These are phyloP conservation scores for Claviceps fusiformis DNA, from an alignment of 2,329 filamentous ascomycete genomes.

Conservation along the genomic window DNA sequence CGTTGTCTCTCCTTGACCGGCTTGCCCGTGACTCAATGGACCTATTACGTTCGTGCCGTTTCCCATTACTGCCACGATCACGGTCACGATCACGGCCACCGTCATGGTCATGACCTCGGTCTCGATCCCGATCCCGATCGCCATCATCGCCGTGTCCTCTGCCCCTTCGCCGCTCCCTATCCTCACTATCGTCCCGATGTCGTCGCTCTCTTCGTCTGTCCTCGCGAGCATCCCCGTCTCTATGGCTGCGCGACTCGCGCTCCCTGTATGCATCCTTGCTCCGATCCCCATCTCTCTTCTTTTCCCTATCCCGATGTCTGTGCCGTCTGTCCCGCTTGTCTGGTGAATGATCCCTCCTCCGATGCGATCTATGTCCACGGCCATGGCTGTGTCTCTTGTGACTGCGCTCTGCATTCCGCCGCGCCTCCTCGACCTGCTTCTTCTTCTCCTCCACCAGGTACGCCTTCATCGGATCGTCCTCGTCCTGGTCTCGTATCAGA, in stretches of 20 bases:
- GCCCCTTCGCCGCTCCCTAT: constrained; percentile 5
- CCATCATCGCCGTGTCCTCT: constrained; percentile 7
- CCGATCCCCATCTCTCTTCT: constrained; percentile 9
- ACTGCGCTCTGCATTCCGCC: constrained; percentile 35
- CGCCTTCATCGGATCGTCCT: constrained; percentile 95
- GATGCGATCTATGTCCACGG: constrained; percentile 11
- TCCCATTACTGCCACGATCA: constrained; percentile 10
- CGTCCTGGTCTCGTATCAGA: constrained; percentile 69
- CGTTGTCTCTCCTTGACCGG: constrained; percentile 15
- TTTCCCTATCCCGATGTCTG: constrained; percentile 8
- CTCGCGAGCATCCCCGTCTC: constrained; percentile 8
- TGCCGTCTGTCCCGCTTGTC: constrained; percentile 14
- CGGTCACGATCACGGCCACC: too few species aligned
- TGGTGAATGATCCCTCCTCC: constrained; percentile 21
- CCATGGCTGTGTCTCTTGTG: constrained; percentile 33
- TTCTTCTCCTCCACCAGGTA: constrained; percentile 85
- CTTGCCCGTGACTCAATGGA: constrained; percentile 15
- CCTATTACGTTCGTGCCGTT: constrained; percentile 15
- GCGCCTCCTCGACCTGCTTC: constrained; percentile 65
- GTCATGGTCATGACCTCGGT: constrained; percentile 7
- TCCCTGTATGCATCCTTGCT: not conserved
- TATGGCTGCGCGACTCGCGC: constrained; percentile 7
- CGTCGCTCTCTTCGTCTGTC: constrained; percentile 12
- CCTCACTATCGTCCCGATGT: constrained; percentile 12
- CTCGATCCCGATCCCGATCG: constrained; percentile 14